phyloP scores from a whole-genome alignment of 345 rosid species.

The Murraya paniculata region DNA sequence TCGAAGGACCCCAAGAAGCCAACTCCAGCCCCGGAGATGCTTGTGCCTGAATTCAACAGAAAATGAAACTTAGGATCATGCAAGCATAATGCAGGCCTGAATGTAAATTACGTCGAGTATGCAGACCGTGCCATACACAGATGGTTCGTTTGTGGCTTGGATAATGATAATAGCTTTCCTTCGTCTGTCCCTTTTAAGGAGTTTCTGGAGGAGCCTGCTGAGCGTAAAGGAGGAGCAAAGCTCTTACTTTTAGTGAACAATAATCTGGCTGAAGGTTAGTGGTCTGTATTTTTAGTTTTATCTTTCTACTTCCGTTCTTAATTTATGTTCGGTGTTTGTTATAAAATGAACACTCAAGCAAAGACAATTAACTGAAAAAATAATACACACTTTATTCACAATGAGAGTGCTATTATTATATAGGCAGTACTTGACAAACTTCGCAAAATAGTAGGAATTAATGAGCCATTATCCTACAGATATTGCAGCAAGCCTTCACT shows the following conservation, averaged over 20 bases:
- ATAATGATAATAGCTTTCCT: constrained; percentile 31
- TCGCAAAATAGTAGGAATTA: too few species aligned
- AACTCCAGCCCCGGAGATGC: constrained; percentile 12
- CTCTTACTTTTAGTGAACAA: background rate
- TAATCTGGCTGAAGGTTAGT: constrained; percentile 9
- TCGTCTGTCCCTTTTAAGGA: constrained; percentile 35
- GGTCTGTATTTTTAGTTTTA: background rate
- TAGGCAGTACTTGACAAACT: too few species aligned
- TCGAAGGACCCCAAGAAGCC: background rate
- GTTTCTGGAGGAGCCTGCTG: constrained; percentile 28
- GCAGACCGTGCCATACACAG: constrained; percentile 14
- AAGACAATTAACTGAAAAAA: too few species aligned
- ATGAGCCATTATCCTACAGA: too few species aligned
- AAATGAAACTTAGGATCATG: constrained; percentile 10
- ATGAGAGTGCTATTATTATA: too few species aligned
- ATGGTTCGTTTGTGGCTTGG: constrained; percentile 41
- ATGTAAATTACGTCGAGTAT: constrained; percentile 8
- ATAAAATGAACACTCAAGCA: too few species aligned
- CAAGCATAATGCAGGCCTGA: background rate
- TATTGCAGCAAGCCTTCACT: too few species aligned
- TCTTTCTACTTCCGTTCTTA: background rate
- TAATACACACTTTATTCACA: too few species aligned
- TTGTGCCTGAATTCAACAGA: background rate
- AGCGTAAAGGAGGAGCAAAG: constrained; percentile 8
- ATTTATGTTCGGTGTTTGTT: background rate